Base-by-base conservation (phyloP, 495 filamentous ascomycete species). In the Penicillium simplicissimum region DNA sequence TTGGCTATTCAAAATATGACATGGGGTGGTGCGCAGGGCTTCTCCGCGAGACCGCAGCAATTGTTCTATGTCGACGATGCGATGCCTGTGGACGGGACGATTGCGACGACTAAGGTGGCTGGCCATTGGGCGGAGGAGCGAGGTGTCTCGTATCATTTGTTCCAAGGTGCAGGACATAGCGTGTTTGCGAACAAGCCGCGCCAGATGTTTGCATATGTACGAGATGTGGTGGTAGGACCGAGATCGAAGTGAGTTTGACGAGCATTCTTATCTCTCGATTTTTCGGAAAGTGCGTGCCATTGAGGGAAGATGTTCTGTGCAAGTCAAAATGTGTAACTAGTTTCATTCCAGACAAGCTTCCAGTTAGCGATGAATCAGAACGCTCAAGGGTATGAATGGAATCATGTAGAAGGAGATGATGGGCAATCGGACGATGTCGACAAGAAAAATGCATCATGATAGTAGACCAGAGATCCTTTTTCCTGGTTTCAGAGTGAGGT, bases 1-100 rank as follows among this genome's bases (percentile, higher is more conserved):
- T 58, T 79, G 17, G 63, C 61, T 10, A 64, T 80, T n/a, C 73
- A 79, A 62, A 80, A 80, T 52, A 79, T 81, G 77, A 78, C 63
- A 9, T 76, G 62, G 74, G 37, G 49, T 7, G 71, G 73, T 11
- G 66, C 56, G 4, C 73, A 75, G 63, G 74, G 73, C 3, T 77
- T 74, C 37, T 57, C 64, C 6, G 17, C 52, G 13, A 62, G 61
- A 15, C 69, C 71, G 3, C 55, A 14, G 17, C 55, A 33, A 0
- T 13, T 37, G 17, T 75, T 77, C 21, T 74, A 62, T 53, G 53
- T 37, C 17, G 64, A 74, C 43, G 55, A 75, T 67, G 64, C 73
- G 1, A 60, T 57, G 17, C 71, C 71, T 28, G 57, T 17, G 4
- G 7, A 25, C n/a, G 19, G 53, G 4, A 8, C 23, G 3, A 47